Conservation (phyloP, 306 rosid species). For the Quercus parvula region DNA sequence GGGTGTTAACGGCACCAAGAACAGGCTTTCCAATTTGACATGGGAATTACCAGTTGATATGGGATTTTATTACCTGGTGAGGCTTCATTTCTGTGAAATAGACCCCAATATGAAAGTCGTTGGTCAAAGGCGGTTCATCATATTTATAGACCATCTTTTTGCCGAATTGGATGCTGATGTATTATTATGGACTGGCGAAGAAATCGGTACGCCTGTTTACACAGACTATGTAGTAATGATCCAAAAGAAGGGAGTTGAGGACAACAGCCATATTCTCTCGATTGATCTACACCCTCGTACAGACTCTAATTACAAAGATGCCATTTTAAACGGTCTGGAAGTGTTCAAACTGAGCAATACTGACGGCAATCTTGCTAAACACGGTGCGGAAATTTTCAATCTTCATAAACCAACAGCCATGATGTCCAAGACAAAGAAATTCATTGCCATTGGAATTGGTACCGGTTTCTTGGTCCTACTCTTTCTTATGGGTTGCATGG, state of each 20-base stretch:
- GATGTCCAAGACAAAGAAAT: no score
- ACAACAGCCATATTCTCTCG: neutral
- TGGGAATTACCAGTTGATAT: neutral
- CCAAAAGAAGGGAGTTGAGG: neutral
- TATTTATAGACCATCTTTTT: neutral
- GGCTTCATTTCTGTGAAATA: neutral
- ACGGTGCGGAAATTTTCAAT: no score
- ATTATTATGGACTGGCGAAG: accelerated
- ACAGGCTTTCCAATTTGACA: neutral
- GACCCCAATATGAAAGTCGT: accelerated
- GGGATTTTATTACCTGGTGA: neutral
- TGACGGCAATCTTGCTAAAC: no score
- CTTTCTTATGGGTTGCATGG: no score
- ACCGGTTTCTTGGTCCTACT: no score
- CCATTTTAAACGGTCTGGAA: no score
- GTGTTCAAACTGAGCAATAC: no score
- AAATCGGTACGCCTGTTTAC: neutral
- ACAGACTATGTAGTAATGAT: neutral
- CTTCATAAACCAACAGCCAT: no score
- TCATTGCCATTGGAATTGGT: no score
- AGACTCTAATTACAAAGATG: accelerated
- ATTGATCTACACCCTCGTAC: neutral
- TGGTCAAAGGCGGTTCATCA: neutral
- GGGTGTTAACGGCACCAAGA: accelerated
- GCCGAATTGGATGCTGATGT: accelerated